Evolutionary conservation across 495 filamentous ascomycete genomes (phyloP).

Genomic region (Pseudomonodictys pantanalensis): DNA sequence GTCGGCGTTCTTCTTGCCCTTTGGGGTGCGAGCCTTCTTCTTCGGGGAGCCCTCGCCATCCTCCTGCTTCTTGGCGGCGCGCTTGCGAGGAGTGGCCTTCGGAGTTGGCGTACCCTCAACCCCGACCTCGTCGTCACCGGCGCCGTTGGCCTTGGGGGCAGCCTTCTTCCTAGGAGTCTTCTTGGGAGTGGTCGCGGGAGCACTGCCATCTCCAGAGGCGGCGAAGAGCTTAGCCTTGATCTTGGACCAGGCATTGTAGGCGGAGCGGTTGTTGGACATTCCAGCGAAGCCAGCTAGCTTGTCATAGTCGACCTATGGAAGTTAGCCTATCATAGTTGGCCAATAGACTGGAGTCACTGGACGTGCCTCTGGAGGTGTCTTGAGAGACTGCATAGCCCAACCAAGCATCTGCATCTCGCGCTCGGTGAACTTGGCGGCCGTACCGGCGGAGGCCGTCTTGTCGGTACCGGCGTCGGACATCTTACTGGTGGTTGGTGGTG

Average conservation of each 20-base stretch:
- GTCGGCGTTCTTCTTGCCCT: conserved; percentile 21
- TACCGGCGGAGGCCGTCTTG: not conserved
- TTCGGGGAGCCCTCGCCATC: conserved; percentile 21
- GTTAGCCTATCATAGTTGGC: too few relatives aligned
- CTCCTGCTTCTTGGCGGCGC: conserved; percentile 23
- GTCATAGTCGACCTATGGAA: conserved; percentile 35
- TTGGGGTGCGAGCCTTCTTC: conserved; percentile 22
- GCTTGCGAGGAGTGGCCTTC: conserved; percentile 27
- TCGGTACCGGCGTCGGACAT: conserved; percentile 13
- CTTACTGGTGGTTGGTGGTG: conserved; percentile 5
- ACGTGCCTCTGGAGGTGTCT: conserved; percentile 31
- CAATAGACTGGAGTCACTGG: not conserved
- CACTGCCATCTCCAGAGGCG: not conserved
- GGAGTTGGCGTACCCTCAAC: conserved; percentile 1
- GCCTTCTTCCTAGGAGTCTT: conserved; percentile 18
- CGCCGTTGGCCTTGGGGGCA: conserved; percentile 2
- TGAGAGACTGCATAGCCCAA: conserved; percentile 27
- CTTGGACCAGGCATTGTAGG: conserved; percentile 51
- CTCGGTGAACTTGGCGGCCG: conserved; percentile 22
- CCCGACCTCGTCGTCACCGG: not conserved
- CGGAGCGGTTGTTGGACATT: conserved; percentile 47
- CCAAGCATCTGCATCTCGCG: conserved; percentile 27
- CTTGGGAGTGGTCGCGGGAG: conserved; percentile 4
- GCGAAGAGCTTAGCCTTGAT: conserved; percentile 44
- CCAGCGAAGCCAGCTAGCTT: conserved; percentile 33